A percentile compares a stretch with the other conserved stretches of the same genome.
These are phyloP conservation scores for Globisporangium nagaii DNA, from an alignment of 352 stramenopile genomes.

Conservation along the genomic window DNA sequence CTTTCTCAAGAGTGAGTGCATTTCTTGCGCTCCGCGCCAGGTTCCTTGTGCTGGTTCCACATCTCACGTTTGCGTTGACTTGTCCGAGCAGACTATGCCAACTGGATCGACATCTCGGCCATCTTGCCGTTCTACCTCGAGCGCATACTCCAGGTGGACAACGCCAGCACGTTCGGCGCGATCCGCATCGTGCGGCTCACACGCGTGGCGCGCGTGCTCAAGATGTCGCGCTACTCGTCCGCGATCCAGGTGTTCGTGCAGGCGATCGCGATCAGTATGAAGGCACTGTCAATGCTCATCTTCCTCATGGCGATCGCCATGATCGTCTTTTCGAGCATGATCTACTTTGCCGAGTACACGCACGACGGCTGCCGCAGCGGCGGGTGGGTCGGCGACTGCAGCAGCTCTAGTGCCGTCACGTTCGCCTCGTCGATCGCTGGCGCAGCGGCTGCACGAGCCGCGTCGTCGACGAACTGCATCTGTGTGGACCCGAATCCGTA, in stretches of 20 bases:
- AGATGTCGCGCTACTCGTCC: constrained; percentile 84
- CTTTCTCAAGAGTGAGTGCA: constrained; percentile 42
- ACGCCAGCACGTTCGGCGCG: constrained; percentile 55
- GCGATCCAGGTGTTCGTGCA: constrained; percentile 82
- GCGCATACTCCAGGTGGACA: constrained; percentile 53
- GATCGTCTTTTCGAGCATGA: constrained; percentile 79
- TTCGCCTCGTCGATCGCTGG: constrained; percentile 18
- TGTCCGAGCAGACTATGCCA: constrained; percentile 43
- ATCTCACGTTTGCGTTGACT: too few relatives aligned
- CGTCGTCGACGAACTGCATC: constrained; percentile 22
- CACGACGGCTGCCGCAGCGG: constrained; percentile 47
- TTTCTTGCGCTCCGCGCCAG: not conserved
- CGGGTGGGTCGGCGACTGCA: constrained; percentile 55
- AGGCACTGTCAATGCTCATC: constrained; percentile 82
- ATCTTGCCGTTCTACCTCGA: constrained; percentile 87
- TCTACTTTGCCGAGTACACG: constrained; percentile 82
- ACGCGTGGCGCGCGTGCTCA: constrained; percentile 78
- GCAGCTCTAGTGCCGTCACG: not conserved
- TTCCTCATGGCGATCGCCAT: constrained; percentile 84
- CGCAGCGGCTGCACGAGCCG: constrained; percentile 15
- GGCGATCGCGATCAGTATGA: constrained; percentile 65
- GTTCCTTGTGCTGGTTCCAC: too few relatives aligned
- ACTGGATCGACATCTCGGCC: constrained; percentile 78
- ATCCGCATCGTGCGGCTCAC: constrained; percentile 83
- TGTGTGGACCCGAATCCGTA: constrained; percentile 81